These are phyloP conservation scores for Aspergillus bertholletiae DNA, from an alignment of 495 filamentous ascomycete genomes.

Conservation along the genomic window DNA sequence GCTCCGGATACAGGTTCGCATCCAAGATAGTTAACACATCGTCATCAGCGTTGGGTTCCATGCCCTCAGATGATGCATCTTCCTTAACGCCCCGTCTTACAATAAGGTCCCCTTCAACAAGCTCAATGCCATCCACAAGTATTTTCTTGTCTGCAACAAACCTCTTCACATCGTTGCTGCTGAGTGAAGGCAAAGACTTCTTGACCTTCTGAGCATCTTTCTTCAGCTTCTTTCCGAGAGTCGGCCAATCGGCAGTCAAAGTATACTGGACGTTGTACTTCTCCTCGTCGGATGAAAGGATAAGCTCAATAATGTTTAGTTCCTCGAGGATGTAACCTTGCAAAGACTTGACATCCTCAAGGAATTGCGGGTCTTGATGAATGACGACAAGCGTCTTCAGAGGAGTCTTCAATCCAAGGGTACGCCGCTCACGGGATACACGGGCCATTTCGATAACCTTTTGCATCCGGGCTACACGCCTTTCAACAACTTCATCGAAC, in stretches of 20 bases:
- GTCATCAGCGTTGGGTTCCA: constrained; percentile 81
- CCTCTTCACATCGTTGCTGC: constrained; percentile 70
- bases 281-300: constrained; percentile 81
- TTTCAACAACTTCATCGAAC: constrained; percentile 82
- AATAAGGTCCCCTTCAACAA: constrained; percentile 77
- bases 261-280: constrained; percentile 91
- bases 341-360: constrained; percentile 82
- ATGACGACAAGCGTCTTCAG: constrained; percentile 89
- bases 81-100: constrained; percentile 76
- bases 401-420: constrained; percentile 84
- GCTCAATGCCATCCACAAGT: constrained; percentile 75
- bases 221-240: constrained; percentile 92
- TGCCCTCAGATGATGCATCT: constrained; percentile 59
- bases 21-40: constrained; percentile 85
- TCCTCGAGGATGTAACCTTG: constrained; percentile 85
- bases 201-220: constrained; percentile 88
- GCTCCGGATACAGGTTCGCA: constrained; percentile 64
- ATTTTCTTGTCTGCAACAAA: constrained; percentile 71
- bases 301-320: constrained; percentile 82
- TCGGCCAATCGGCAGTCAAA: constrained; percentile 86
- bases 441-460: constrained; percentile 88
- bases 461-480: constrained; percentile 88
- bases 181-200: constrained; percentile 79
- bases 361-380: constrained; percentile 74
- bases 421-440: constrained; percentile 78